These are phyloP conservation scores for Boletus sensibilis DNA, from an alignment of 768 basidiomycete genomes.

Conservation along the genomic window DNA sequence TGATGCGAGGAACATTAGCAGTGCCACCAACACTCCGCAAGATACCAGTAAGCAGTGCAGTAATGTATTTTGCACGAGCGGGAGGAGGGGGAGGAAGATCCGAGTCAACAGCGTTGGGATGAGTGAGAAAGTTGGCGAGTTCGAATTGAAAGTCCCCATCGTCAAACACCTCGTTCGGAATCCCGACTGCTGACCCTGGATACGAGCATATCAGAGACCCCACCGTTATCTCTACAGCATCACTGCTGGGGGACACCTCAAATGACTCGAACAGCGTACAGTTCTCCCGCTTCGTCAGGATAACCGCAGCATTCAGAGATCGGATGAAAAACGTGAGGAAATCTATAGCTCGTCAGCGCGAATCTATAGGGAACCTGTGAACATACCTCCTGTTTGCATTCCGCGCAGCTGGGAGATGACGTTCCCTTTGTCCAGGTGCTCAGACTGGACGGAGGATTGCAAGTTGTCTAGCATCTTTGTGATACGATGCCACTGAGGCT, in stretches of 20 bases:
- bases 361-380: background rate
- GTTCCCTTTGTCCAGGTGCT: background rate
- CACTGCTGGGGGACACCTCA: constrained; percentile 36
- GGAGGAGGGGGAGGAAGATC: background rate
- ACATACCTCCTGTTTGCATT: too few relatives aligned
- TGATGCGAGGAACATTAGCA: constrained; percentile 20
- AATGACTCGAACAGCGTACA: constrained; percentile 40
- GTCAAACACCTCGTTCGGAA: constrained; percentile 21
- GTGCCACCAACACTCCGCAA: background rate
- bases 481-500: constrained; percentile 2
- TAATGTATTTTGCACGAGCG: background rate
- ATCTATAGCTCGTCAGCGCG: constrained; percentile 24
- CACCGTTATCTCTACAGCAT: background rate
- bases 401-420: background rate
- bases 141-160: background rate
- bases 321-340: constrained; percentile 36
- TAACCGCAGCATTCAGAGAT: too few relatives aligned
- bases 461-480: constrained; percentile 7
- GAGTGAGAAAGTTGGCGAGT: background rate
- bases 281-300: constrained; percentile 28
- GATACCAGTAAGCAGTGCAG: background rate
- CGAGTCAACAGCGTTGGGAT: background rate
- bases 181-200: constrained; percentile 39
- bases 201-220: too few relatives aligned
- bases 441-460: background rate